Evolutionary conservation across 116 monocot species (phyloP), one percentile per base, ranked within the genome.

Genomic region (Cymodocea nodosa): DNA sequence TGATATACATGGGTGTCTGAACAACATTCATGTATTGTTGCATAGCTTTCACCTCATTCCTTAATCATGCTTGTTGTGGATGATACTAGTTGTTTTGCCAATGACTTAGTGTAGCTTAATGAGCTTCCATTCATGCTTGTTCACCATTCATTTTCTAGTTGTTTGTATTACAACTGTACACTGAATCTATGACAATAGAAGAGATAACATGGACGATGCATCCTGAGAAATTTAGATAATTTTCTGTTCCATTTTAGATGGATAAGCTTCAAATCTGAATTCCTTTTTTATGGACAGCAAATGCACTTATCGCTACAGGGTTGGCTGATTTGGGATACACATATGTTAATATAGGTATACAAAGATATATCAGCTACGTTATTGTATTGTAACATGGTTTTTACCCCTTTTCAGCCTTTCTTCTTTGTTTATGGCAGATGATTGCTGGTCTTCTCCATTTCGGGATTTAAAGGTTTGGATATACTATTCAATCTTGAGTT

Each of bases 291-390:
- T 51, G 66, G 35, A 53, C 88, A 97, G 97, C 97, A 68, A 88
- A 97, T 85, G 88, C 92, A 68, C 87, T 97, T 44, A 70, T 97
- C 25, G 82, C 88, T 50, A 85, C 97, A 52, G 97, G 97, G 15
- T 67, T 97, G 67, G 87, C 91, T 80, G 74, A 74, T 36, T 78
- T 91, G 73, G 97, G 97, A 23, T 97, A 97, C 71, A 84, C 50
- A 24, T 81, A 84, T 67, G 69, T 97, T 51, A 97, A 91, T 60
- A 97, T 97, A 72, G 97, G 97, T 97, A 83, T 64, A 5, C 5
- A 8, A 12, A 59, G n/a, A 56, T 30, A 11, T 18, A 11, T 14
- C 23, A 64, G 7, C 18, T 62, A n/a, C 37, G 6, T 2, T 36
- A 36, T 18, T 18, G 30, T 62, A 4, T 15, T 62, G 37, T 7